phyloP scores from a whole-genome alignment of 2,329 filamentous ascomycete species.

The Camillea tinctor region DNA sequence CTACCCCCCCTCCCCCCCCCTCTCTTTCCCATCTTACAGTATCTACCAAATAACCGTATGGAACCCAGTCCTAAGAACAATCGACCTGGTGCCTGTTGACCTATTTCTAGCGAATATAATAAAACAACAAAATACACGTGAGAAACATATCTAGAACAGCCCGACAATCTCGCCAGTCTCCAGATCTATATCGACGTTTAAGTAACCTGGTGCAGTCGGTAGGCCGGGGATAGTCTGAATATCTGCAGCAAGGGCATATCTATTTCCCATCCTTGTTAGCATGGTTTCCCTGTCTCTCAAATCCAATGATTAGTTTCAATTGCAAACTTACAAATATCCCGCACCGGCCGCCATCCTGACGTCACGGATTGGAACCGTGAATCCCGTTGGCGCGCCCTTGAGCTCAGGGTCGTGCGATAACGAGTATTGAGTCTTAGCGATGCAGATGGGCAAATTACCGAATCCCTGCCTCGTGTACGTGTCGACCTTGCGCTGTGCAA shows the following conservation, averaged over 20 bases:
- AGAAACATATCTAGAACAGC: slow-evolving; percentile 65
- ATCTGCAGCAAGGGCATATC: slow-evolving; percentile 90
- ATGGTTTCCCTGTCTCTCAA: too few relatives aligned
- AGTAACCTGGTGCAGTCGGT: slow-evolving; percentile 90
- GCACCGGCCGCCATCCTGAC: slow-evolving; percentile 92
- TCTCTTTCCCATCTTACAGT: neutral
- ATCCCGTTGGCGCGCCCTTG: slow-evolving; percentile 93
- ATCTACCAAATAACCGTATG: neutral
- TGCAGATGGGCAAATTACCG: slow-evolving; percentile 88
- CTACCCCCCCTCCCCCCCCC: slow-evolving; percentile 1
- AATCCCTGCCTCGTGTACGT: slow-evolving; percentile 92
- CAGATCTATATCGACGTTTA: slow-evolving; percentile 83
- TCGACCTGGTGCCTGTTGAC: neutral
- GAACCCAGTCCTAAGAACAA: too few relatives aligned
- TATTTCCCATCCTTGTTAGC: slow-evolving; percentile 35
- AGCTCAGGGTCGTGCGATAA: slow-evolving; percentile 88
- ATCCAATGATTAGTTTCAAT: neutral
- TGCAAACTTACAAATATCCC: slow-evolving; percentile 72
- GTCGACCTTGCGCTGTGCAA: slow-evolving; percentile 94
- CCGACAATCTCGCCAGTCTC: slow-evolving; percentile 86
- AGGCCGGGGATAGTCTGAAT: slow-evolving; percentile 98
- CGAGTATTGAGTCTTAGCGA: slow-evolving; percentile 98
- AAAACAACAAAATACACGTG: neutral
- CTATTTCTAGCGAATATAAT: neutral
- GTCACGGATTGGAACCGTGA: slow-evolving; percentile 91